Evolutionary conservation across 2,329 filamentous ascomycete genomes (phyloP), one percentile per base, ranked within the genome.

Genomic region (Raffaelea albimanens): DNA sequence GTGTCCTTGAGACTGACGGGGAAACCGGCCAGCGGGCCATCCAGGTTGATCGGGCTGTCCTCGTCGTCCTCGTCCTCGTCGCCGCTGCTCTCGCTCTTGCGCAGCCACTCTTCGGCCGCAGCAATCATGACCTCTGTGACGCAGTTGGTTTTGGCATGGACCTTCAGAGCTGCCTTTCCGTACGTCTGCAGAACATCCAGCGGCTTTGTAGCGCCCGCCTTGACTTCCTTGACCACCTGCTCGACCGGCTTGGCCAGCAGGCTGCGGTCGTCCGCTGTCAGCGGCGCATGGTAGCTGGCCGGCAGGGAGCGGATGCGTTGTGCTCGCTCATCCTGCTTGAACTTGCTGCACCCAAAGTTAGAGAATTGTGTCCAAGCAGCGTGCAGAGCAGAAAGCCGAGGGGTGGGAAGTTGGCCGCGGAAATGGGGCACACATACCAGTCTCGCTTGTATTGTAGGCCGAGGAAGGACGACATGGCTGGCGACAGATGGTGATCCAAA

Each of bases 121-220:
- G 78, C 72, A 34, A 96, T 75, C 68, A 96, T 78, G 48, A 96
- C 71, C 66, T 96, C 90, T 0, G 91, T 96, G 13, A 94, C 67
- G 59, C 87, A 94, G 63, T 96, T 96, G 2, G 89, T 95, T 66
- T 84, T 84, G 52, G 83, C 75, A 33, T 96, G 91, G 1, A 88
- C 90, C 59, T 82, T 83, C 45, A 95, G 62, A 0, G 90, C 85
- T 19, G 91, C 82, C 64, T 94, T 95, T 58, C 85, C 85, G 62
- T 96, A 97, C 11, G 88, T 81, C 50, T 73, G 80, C n/a, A 96
- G 78, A 42, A 96, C 77, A 52, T 88, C 81, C 21, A 83, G 62
- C 0, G 90, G 82, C 13, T 76, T 73, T 43, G 80, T 70, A 46
- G 71, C 66, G 40, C 81, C 76, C n/a, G 78, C 75, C 29, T 91